phyloP scores from a whole-genome alignment of 805 yeast genomes.

The Saturnispora diversa region DNA sequence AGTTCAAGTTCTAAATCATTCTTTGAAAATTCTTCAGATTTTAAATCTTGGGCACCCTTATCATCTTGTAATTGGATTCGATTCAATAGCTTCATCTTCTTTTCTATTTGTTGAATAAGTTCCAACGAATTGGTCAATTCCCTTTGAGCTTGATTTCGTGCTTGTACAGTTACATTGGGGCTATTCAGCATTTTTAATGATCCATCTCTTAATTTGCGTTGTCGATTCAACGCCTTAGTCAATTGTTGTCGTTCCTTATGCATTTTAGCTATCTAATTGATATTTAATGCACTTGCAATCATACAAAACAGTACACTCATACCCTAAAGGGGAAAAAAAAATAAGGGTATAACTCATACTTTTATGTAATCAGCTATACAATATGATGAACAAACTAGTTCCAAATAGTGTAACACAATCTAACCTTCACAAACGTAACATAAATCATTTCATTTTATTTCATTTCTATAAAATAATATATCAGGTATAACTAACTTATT shows the following conservation, averaged over 20 bases:
- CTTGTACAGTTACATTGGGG: neutral
- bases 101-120: constrained; percentile 4
- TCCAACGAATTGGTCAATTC: constrained; percentile 10
- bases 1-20: neutral
- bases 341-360: too few relatives aligned
- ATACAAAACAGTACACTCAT: too few relatives aligned
- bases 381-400: too few relatives aligned
- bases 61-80: neutral
- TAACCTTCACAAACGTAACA: too few relatives aligned
- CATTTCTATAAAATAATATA: too few relatives aligned
- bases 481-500: too few relatives aligned
- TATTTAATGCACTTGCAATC: too few relatives aligned
- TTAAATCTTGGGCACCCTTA: neutral
- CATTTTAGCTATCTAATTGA: too few relatives aligned
- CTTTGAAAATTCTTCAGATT: neutral
- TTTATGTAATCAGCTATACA: too few relatives aligned
- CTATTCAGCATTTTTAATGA: constrained; percentile 8
- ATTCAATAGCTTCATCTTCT: constrained; percentile 5
- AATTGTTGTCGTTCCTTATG: neutral
- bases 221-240: constrained; percentile 2
- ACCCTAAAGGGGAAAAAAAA: too few relatives aligned
- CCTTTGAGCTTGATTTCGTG: constrained; percentile 7
- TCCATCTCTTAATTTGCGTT: constrained; percentile 4
- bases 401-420: too few relatives aligned
- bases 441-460: too few relatives aligned